phyloP scores from a whole-genome alignment of 768 basidiomycete species.

The Podaxis sp. region DNA sequence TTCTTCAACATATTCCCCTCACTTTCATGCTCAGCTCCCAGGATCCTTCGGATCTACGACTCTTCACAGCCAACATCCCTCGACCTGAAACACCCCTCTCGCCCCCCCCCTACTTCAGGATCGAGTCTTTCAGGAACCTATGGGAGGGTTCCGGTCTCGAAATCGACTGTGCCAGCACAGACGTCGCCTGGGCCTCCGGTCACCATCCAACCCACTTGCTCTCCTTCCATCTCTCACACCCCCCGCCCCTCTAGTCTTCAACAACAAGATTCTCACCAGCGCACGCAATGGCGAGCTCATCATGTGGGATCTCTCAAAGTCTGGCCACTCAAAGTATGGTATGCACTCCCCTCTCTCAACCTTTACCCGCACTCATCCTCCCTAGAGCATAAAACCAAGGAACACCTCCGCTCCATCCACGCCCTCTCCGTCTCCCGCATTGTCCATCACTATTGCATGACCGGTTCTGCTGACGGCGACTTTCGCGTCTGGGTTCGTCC shows the following conservation, averaged over 20 bases:
- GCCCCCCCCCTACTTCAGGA: slow-evolving; percentile 41
- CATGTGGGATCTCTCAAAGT: slow-evolving; percentile 75
- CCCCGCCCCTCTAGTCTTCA: slow-evolving; percentile 44
- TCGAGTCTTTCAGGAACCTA: slow-evolving; percentile 71
- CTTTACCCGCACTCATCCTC: neutral
- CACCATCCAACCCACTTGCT: slow-evolving; percentile 16
- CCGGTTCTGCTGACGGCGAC: slow-evolving; percentile 77
- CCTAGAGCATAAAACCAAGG: slow-evolving; percentile 60
- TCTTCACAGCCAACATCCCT: too few relatives aligned
- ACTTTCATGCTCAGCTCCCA: too few relatives aligned
- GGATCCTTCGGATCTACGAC: too few relatives aligned
- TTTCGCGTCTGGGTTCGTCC: slow-evolving; percentile 71
- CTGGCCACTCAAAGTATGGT: slow-evolving; percentile 70
- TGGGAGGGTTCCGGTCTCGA: slow-evolving; percentile 79
- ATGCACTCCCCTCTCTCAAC: slow-evolving; percentile 15
- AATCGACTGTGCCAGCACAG: slow-evolving; percentile 73
- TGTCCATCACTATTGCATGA: slow-evolving; percentile 69
- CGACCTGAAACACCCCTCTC: slow-evolving; percentile 16
- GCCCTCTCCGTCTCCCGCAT: slow-evolving; percentile 63
- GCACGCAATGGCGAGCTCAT: slow-evolving; percentile 79
- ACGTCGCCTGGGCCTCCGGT: slow-evolving; percentile 80
- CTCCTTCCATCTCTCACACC: slow-evolving; percentile 9
- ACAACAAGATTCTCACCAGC: slow-evolving; percentile 75
- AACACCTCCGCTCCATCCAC: slow-evolving; percentile 71
- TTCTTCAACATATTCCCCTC: too few relatives aligned